These are phyloP conservation scores for Chlamydomonas incerta DNA, from an alignment of 139 green algal species.

Conservation along the genomic window DNA sequence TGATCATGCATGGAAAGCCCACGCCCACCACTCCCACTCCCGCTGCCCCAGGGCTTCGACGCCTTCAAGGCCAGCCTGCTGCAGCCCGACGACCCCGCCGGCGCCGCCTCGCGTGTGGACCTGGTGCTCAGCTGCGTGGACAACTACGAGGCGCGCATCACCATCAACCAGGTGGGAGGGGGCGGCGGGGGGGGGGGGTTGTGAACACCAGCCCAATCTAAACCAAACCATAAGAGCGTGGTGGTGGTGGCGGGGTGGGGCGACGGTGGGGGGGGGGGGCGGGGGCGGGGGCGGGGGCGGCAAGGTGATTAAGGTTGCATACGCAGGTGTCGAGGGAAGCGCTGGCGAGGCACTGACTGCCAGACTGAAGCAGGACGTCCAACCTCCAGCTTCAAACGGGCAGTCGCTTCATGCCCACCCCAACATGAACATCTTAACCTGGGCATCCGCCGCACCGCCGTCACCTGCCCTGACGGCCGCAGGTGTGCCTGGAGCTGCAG, in stretches of 20 bases:
- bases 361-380: no score
- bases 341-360: no score
- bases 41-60: conserved; percentile 77
- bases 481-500: conserved; percentile 94
- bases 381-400: no score
- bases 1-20: no score
- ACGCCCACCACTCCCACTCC: neutral
- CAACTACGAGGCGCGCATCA: conserved; percentile 99
- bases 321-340: no score
- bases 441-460: no score
- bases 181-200: neutral
- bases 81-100: conserved; percentile 17
- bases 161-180: conserved; percentile 90
- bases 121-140: conserved; percentile 97
- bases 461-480: neutral
- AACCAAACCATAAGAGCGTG: neutral
- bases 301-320: no score
- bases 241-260: neutral
- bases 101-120: conserved; percentile 79
- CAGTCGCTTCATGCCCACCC: no score
- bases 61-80: conserved; percentile 81
- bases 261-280: no score
- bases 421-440: no score
- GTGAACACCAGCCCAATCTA: no score
- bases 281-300: no score